These are phyloP conservation scores for Trichoderma sp. DNA, from an alignment of 2,329 filamentous ascomycete genomes.

Conservation along the genomic window DNA sequence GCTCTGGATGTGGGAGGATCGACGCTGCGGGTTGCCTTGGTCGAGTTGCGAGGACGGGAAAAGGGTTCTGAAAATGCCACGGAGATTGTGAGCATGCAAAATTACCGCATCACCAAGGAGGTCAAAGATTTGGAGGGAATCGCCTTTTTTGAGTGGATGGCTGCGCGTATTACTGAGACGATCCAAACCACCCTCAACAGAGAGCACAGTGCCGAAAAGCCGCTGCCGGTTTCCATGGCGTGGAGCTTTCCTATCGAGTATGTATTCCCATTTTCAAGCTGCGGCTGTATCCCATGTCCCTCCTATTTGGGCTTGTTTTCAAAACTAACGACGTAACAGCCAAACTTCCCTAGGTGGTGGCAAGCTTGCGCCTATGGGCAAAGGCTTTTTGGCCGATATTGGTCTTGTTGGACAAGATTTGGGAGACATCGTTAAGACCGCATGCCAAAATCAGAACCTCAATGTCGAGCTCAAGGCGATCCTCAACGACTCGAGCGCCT, in stretches of 20 bases:
- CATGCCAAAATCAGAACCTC: conserved; percentile 56
- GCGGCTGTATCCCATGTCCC: neutral
- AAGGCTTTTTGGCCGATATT: conserved; percentile 64
- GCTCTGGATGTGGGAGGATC: conserved; percentile 72
- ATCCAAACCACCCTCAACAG: conserved; percentile 50
- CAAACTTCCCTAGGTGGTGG: conserved; percentile 67
- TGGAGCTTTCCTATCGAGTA: conserved; percentile 75
- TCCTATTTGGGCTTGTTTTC: neutral
- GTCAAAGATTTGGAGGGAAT: conserved; percentile 62
- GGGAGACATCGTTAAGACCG: conserved; percentile 59
- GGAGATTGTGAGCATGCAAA: conserved; percentile 58
- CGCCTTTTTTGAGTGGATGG: conserved; percentile 71
- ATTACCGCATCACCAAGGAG: conserved; percentile 59
- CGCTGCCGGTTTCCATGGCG: conserved; percentile 63
- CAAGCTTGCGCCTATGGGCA: conserved; percentile 65
- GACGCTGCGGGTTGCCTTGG: conserved; percentile 66
- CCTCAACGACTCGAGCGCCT: conserved; percentile 70
- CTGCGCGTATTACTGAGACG: conserved; percentile 61
- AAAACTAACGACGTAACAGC: conserved; percentile 42
- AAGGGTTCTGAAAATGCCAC: conserved; percentile 46
- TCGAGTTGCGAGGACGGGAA: conserved; percentile 58
- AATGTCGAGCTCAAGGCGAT: conserved; percentile 63
- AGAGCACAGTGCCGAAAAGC: conserved; percentile 44
- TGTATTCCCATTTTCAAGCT: conserved; percentile 37
- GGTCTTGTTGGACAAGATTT: conserved; percentile 63